phyloP scores from a whole-genome alignment of 2,329 filamentous ascomycete species.

The Cercospora janseana region DNA sequence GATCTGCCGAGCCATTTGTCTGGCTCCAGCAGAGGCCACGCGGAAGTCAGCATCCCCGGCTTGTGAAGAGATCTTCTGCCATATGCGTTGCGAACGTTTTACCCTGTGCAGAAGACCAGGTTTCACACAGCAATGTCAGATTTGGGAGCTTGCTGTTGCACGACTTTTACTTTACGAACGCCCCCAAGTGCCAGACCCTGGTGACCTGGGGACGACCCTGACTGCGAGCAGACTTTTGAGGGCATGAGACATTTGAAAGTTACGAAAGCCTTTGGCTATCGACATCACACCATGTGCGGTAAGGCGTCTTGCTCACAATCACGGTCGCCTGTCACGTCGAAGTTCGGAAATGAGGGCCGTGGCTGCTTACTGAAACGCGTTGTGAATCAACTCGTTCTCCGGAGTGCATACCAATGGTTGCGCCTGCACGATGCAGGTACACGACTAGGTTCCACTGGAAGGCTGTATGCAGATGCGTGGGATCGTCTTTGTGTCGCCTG shows the following conservation, averaged over 20 bases:
- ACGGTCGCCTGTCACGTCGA: too few species aligned
- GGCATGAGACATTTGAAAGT: too few species aligned
- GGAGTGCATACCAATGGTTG: not conserved
- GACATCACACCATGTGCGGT: too few species aligned
- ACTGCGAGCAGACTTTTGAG: too few species aligned
- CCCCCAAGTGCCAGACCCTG: too few species aligned
- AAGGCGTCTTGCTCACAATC: too few species aligned
- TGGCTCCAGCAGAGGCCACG: slow-evolving; percentile 5
- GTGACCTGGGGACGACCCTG: too few species aligned
- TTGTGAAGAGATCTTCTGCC: slow-evolving; percentile 3
- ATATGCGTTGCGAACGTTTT: slow-evolving; percentile 1
- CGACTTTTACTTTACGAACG: too few species aligned
- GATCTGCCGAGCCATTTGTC: not conserved
- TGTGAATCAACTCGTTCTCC: not conserved
- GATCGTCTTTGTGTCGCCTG: not conserved
- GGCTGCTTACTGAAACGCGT: not conserved
- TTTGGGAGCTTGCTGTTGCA: too few species aligned
- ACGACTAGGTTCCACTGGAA: not conserved
- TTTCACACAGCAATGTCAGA: too few species aligned
- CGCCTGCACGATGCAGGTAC: slow-evolving; percentile 1
- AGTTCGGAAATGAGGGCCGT: not conserved
- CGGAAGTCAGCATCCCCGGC: slow-evolving; percentile 8
- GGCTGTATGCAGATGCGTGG: not conserved
- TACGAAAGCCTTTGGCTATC: too few species aligned
- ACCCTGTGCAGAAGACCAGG: too few species aligned